These are phyloP conservation scores for Claviceps maximensis DNA, from an alignment of 2,329 filamentous ascomycete genomes.

Conservation along the genomic window DNA sequence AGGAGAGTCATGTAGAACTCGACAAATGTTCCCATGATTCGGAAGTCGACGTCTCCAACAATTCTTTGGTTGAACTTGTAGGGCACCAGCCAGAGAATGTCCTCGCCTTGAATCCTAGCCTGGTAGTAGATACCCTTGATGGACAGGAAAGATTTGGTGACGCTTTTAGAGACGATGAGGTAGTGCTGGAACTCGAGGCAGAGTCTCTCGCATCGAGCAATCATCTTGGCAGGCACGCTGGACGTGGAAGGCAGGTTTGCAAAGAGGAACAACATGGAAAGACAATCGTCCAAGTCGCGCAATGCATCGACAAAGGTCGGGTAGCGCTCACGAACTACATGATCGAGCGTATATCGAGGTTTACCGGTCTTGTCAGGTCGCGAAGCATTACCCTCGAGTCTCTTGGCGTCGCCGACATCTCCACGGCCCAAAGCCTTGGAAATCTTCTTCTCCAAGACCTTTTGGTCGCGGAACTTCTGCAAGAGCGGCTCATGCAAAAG, in stretches of 20 bases:
- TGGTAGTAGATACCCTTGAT: constrained; percentile 99
- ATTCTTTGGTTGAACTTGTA: constrained; percentile 97
- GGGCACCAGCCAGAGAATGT: constrained; percentile 91
- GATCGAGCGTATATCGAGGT: constrained; percentile 81
- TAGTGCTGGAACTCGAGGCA: constrained; percentile 97
- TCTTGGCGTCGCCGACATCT: constrained; percentile 76
- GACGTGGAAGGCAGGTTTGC: constrained; percentile 86
- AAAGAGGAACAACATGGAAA: constrained; percentile 96
- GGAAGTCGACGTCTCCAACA: constrained; percentile 88
- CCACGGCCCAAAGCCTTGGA: constrained; percentile 80
- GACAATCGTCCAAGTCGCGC: constrained; percentile 86
- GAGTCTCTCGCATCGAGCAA: constrained; percentile 84
- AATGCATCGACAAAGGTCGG: constrained; percentile 92
- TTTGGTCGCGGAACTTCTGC: constrained; percentile 92
- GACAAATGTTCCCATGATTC: constrained; percentile 98
- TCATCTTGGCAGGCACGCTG: constrained; percentile 86
- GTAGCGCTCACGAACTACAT: constrained; percentile 96
- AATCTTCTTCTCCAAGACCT: constrained; percentile 95
- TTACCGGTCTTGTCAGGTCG: constrained; percentile 84
- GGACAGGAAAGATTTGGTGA: constrained; percentile 92
- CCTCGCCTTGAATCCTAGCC: constrained; percentile 91
- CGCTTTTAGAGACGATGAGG: constrained; percentile 77
- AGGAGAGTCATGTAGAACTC: constrained; percentile 97
- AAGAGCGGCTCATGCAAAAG: constrained; percentile 92
- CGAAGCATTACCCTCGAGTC: constrained; percentile 74